These are phyloP conservation scores for Solanum hybrid DNA, from an alignment of 305 asterid species.

Conservation along the genomic window DNA sequence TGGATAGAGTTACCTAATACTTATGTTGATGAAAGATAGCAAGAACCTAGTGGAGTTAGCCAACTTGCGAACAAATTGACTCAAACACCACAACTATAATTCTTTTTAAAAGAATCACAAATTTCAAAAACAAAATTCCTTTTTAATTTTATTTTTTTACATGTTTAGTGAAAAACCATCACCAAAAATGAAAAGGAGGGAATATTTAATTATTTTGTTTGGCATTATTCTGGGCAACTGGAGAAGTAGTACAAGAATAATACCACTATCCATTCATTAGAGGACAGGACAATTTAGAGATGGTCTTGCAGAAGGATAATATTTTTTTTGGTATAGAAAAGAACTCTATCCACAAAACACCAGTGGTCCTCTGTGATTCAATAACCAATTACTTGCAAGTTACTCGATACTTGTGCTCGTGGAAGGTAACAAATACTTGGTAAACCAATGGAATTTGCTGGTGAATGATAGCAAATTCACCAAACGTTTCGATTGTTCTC, in stretches of 20 bases:
- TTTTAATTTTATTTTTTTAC: background rate
- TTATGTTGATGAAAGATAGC: background rate
- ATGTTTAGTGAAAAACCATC: background rate
- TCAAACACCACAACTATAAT: background rate
- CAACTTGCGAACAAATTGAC: background rate
- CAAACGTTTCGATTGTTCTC: background rate
- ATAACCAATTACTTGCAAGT: background rate
- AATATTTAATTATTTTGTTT: background rate
- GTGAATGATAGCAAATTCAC: background rate
- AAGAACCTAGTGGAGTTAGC: background rate
- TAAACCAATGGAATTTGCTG: background rate
- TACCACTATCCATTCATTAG: background rate
- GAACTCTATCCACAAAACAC: background rate
- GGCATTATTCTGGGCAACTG: background rate
- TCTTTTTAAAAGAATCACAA: background rate
- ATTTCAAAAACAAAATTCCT: background rate
- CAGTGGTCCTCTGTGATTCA: constrained; percentile 2
- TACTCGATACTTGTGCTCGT: background rate
- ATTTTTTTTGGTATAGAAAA: background rate
- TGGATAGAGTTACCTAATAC: background rate
- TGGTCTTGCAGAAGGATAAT: background rate
- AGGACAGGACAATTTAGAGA: background rate
- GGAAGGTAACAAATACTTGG: background rate
- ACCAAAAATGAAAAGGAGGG: background rate
- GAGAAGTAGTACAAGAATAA: background rate